A percentile compares a stretch with the other conserved stretches of the same genome.
phyloP scores from a whole-genome alignment of 306 rosid genomes.

The Acacia melanoxylon region DNA sequence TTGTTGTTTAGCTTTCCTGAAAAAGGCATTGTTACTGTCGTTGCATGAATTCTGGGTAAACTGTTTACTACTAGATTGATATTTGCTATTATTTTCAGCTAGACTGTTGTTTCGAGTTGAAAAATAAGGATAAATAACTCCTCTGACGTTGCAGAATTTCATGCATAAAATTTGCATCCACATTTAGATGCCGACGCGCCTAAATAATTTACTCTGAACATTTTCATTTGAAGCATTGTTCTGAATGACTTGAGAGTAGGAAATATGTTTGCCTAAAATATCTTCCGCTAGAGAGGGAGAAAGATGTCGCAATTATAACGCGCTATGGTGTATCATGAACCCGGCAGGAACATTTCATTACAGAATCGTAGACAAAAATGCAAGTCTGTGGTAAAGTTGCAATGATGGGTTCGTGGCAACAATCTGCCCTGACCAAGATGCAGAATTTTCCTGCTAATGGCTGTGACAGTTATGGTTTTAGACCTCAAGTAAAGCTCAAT shows the following conservation, averaged over 20 bases:
- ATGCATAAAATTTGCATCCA: background rate
- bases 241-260: background rate
- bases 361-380: slow-evolving; percentile 19
- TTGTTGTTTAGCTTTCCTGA: background rate
- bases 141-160: background rate
- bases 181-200: background rate
- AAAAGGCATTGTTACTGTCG: background rate
- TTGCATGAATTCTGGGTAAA: background rate
- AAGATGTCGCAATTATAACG: background rate
- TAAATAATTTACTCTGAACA: background rate
- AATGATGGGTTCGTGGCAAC: slow-evolving; percentile 62
- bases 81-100: background rate
- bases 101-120: background rate
- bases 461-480: slow-evolving; percentile 28
- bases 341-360: background rate
- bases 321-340: slow-evolving; percentile 10
- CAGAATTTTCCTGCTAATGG: slow-evolving; percentile 41
- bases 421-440: slow-evolving; percentile 52
- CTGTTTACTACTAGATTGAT: background rate
- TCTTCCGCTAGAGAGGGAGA: background rate
- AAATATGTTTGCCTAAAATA: slow-evolving; percentile 4
- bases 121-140: background rate
- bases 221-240: background rate
- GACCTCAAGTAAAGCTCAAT: slow-evolving; percentile 38
- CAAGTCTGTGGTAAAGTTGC: background rate